phyloP scores from a whole-genome alignment of 352 stramenopile genomes.

The Globisporangium alternatum region DNA sequence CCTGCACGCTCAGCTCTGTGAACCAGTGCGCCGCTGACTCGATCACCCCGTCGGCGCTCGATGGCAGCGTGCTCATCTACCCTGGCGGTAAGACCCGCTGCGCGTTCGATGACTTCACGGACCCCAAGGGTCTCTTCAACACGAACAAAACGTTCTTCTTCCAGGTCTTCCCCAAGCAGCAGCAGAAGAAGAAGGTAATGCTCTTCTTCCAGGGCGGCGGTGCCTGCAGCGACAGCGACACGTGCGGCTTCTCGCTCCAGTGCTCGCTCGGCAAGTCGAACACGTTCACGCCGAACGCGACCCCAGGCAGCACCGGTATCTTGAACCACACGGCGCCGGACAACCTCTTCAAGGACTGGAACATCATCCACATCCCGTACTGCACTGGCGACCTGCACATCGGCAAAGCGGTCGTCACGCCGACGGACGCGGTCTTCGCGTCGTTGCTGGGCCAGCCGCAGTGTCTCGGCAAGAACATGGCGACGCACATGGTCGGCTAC shows the following conservation, averaged over 20 bases:
- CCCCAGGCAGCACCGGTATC: conserved; percentile 24
- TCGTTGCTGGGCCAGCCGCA: conserved; percentile 20
- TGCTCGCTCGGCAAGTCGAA: conserved; percentile 22
- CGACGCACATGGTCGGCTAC: conserved; percentile 32
- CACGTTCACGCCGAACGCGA: conserved; percentile 29
- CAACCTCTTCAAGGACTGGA: conserved; percentile 73
- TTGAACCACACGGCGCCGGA: conserved; percentile 30
- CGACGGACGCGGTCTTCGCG: conserved; percentile 10
- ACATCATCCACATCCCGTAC: conserved; percentile 73
- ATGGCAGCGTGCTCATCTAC: conserved; percentile 34
- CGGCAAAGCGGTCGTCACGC: conserved; percentile 21
- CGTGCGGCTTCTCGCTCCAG: conserved; percentile 39
- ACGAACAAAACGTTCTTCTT: conserved; percentile 40
- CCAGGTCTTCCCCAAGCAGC: conserved; percentile 38
- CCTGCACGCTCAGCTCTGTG: conserved; percentile 21
- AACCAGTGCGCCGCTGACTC: conserved; percentile 28
- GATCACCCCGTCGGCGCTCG: conserved; percentile 22
- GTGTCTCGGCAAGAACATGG: conserved; percentile 27
- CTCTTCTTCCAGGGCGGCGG: conserved; percentile 41
- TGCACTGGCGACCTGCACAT: conserved; percentile 74
- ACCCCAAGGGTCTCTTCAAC: conserved; percentile 5
- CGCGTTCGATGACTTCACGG: conserved; percentile 21
- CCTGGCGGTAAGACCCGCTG: conserved; percentile 23
- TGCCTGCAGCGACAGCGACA: conserved; percentile 31
- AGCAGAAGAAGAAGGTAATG: conserved; percentile 36